Conservation (phyloP, 495 filamentous ascomycete genomes). For the Apiosordaria backusii region DNA sequence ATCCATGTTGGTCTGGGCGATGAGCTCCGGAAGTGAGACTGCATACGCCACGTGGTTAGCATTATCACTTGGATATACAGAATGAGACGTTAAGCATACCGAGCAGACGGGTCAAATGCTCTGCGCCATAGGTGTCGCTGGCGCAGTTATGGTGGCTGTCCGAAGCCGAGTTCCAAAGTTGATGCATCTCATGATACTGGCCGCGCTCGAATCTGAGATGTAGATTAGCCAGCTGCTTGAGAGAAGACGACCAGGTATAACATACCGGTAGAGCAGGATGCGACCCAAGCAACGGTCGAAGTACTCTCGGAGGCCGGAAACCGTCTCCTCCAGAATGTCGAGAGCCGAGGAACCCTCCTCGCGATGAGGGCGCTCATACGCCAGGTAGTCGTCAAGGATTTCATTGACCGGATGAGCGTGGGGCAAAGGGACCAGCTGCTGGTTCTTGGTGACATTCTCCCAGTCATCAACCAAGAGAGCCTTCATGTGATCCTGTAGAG, state of each 20-base stretch:
- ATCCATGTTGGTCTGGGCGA: constrained; percentile 98
- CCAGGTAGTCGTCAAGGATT: constrained; percentile 76
- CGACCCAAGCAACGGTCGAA: constrained; percentile 83
- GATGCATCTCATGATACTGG: constrained; percentile 72
- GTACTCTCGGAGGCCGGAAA: constrained; percentile 81
- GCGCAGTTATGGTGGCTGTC: constrained; percentile 62
- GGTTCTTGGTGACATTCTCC: constrained; percentile 96
- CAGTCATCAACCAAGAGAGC: constrained; percentile 93
- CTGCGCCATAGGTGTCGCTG: constrained; percentile 83
- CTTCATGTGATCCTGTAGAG: constrained; percentile 81
- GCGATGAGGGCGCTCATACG: constrained; percentile 64
- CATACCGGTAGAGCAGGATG: constrained; percentile 77
- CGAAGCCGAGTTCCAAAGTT: constrained; percentile 53
- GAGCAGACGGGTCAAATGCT: constrained; percentile 83
- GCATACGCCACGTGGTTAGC: constrained; percentile 19
- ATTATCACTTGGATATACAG: neutral
- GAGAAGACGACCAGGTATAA: neutral
- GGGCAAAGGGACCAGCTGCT: constrained; percentile 79
- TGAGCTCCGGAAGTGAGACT: constrained; percentile 90
- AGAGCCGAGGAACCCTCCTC: constrained; percentile 60
- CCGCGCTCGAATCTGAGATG: constrained; percentile 67
- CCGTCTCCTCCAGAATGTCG: constrained; percentile 84
- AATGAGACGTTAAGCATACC: constrained; percentile 53
- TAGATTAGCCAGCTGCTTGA: neutral
- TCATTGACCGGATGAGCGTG: constrained; percentile 66